A percentile compares a stretch with the other conserved stretches of the same genome.
Evolutionary conservation across 352 stramenopile genomes (phyloP).

Genomic region (Globisporangium ultimum): DNA sequence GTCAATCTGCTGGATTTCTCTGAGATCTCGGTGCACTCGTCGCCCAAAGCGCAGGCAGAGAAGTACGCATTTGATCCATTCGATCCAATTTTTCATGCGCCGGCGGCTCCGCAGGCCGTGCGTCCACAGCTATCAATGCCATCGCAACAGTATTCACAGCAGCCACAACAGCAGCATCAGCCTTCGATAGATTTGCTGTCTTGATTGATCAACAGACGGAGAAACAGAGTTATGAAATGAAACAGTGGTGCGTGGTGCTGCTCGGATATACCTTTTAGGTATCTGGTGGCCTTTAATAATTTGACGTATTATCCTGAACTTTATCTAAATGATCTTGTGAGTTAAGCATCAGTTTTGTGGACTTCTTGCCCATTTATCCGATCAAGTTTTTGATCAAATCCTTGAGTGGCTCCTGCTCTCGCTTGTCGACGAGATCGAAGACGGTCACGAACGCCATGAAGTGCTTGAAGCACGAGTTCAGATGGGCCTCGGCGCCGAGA

Average conservation of each 20-base stretch:
- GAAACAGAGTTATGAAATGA: conserved; percentile 2
- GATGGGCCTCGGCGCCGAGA: conserved; percentile 92
- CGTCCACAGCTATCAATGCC: not conserved
- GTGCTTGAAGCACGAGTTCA: conserved; percentile 99
- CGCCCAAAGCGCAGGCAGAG: conserved; percentile 25
- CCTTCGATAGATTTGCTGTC: conserved; percentile 41
- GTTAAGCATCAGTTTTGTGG: not conserved
- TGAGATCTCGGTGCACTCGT: conserved; percentile 50
- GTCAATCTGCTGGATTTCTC: conserved; percentile 68
- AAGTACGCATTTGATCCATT: conserved; percentile 16
- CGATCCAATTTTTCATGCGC: conserved; percentile 11
- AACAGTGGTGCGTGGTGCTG: not conserved
- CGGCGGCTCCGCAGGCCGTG: not conserved
- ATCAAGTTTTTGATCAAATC: conserved; percentile 93
- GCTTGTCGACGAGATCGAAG: conserved; percentile 92
- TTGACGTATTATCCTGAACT: too few species aligned
- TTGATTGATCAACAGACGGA: conserved; percentile 17
- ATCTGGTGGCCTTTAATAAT: too few species aligned
- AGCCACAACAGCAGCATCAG: conserved; percentile 19
- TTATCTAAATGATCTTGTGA: not conserved
- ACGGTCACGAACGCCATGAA: conserved; percentile 97
- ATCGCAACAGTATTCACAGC: conserved; percentile 16
- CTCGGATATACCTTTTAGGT: not conserved
- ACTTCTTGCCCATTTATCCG: conserved; percentile 19
- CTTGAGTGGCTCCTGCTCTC: conserved; percentile 93